phyloP scores from a whole-genome alignment of 495 filamentous ascomycete species.

The Aspergillus baeticus region DNA sequence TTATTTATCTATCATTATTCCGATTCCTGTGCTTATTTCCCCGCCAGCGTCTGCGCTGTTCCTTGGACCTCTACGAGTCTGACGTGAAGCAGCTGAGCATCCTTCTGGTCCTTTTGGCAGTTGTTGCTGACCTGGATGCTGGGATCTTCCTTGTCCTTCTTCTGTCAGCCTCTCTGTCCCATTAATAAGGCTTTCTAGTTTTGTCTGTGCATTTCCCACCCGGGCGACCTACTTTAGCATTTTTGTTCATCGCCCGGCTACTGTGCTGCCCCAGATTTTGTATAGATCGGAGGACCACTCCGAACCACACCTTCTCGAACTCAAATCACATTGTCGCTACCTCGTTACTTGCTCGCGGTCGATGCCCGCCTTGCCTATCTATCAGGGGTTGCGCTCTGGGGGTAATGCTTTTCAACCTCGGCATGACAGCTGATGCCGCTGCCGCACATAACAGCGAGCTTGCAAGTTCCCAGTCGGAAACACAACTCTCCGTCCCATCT shows the following conservation, averaged over 20 bases:
- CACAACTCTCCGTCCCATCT: conserved; percentile 27
- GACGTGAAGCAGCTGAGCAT: conserved; percentile 13
- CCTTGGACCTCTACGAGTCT: not conserved
- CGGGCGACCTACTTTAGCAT: not conserved
- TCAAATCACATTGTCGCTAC: not conserved
- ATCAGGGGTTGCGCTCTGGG: conserved; percentile 10
- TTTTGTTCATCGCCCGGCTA: not conserved
- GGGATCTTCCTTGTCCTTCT: not conserved
- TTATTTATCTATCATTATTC: not conserved
- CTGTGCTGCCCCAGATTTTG: not conserved
- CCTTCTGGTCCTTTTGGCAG: not conserved
- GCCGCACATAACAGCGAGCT: conserved; percentile 59
- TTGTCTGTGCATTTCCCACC: not conserved
- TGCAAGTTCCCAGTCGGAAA: conserved; percentile 35
- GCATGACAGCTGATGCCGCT: conserved; percentile 53
- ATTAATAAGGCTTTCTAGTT: not conserved
- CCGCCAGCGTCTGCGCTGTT: conserved; percentile 9
- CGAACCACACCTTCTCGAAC: not conserved
- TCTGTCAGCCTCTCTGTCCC: not conserved
- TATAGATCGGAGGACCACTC: not conserved
- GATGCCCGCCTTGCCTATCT: conserved; percentile 17
- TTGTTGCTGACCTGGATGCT: conserved; percentile 2
- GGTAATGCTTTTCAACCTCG: conserved; percentile 48
- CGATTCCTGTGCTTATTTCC: conserved; percentile 10
- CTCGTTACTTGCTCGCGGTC: conserved; percentile 3